Conservation (phyloP, 176 grass and related monocot species). For the Oryza punctata region DNA sequence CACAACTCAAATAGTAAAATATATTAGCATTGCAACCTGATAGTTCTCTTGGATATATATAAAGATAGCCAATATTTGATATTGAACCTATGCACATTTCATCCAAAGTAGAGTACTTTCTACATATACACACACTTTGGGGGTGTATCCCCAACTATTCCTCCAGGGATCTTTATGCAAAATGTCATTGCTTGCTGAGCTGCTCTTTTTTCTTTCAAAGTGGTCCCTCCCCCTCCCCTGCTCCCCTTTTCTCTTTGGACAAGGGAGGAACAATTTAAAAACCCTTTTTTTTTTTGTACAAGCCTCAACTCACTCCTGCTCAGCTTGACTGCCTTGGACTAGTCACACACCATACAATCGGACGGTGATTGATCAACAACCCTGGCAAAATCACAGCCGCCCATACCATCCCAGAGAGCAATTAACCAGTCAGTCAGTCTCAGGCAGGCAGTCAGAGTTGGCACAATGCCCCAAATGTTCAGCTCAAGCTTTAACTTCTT, state of each 20-base stretch:
- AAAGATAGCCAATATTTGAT: no score
- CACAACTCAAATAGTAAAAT: no score
- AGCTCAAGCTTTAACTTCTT: slow-evolving; percentile 10
- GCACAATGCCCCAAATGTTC: slow-evolving; percentile 43
- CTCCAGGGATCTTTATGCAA: neutral
- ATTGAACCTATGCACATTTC: no score
- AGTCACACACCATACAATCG: neutral
- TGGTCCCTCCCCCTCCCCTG: slow-evolving; percentile 5
- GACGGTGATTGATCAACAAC: neutral
- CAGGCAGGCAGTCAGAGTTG: slow-evolving; percentile 18
- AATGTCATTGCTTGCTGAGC: slow-evolving; percentile 32
- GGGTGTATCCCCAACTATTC: neutral
- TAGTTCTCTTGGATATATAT: no score
- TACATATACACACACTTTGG: no score
- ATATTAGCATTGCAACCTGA: no score
- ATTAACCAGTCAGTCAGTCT: neutral
- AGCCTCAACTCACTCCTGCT: neutral
- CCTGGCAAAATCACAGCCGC: neutral
- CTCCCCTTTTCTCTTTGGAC: neutral
- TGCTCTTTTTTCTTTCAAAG: slow-evolving; percentile 17
- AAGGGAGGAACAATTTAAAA: slow-evolving; percentile 27
- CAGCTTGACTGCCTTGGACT: slow-evolving; percentile 34
- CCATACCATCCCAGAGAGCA: neutral
- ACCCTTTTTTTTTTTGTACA: neutral
- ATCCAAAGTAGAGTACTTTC: neutral